phyloP scores from a whole-genome alignment of 352 stramenopile species.

The Phytophthora litchii region DNA sequence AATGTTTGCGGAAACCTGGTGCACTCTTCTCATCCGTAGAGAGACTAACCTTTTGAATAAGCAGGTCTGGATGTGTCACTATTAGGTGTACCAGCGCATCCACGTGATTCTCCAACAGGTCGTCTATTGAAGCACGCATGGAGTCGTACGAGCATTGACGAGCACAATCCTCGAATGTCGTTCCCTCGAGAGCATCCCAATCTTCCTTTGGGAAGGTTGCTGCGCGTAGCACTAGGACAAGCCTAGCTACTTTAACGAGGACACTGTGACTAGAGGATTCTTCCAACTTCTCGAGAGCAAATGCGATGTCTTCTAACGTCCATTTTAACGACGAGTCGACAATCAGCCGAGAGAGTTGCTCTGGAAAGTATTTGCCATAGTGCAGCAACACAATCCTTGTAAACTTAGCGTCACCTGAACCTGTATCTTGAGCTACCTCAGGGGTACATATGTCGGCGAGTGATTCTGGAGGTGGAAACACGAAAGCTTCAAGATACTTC shows the following conservation, averaged over 20 bases:
- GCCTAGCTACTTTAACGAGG: constrained; percentile 61
- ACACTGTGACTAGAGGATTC: constrained; percentile 53
- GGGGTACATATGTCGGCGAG: constrained; percentile 25
- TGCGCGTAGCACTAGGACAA: constrained; percentile 70
- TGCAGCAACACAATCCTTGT: constrained; percentile 73
- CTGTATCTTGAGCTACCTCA: constrained; percentile 16
- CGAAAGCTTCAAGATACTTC: constrained; percentile 79
- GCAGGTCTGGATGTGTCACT: constrained; percentile 65
- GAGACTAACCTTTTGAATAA: constrained; percentile 36
- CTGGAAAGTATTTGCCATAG: constrained; percentile 76
- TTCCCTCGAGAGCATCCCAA: constrained; percentile 35
- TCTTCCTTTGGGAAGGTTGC: constrained; percentile 27
- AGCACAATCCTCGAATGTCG: constrained; percentile 15
- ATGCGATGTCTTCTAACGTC: constrained; percentile 72
- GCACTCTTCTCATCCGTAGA: constrained; percentile 1
- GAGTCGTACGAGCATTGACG: constrained; percentile 44
- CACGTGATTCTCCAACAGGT: constrained; percentile 48
- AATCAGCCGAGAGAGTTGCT: constrained; percentile 73
- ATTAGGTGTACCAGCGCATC: constrained; percentile 61
- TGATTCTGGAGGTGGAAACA: constrained; percentile 59
- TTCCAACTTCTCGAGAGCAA: constrained; percentile 62
- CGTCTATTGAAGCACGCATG: constrained; percentile 42
- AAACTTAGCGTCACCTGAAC: constrained; percentile 38
- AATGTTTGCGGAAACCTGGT: constrained; percentile 6
- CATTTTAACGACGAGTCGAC: constrained; percentile 76